phyloP scores from a whole-genome alignment of 176 grass and related monocot genomes.

The Metroxylon sagu region DNA sequence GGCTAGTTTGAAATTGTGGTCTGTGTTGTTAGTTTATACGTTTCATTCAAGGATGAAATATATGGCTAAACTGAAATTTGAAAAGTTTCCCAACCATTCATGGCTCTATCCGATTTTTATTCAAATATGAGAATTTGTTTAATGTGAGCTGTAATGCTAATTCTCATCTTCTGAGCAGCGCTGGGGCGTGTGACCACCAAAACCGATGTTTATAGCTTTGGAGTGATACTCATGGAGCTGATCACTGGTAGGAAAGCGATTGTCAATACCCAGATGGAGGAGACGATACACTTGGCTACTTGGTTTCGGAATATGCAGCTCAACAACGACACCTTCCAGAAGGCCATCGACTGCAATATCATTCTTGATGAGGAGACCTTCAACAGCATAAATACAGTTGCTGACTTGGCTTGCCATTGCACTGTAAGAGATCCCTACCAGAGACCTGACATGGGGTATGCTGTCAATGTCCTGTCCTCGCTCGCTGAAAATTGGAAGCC shows the following conservation, averaged over 20 bases:
- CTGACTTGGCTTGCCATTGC: constrained; percentile 32
- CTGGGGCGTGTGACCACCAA: constrained; percentile 39
- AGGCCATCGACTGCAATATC: constrained; percentile 26
- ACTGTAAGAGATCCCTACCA: constrained; percentile 20
- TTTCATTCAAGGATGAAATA: too few species aligned
- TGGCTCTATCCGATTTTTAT: too few species aligned
- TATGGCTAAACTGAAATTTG: too few species aligned
- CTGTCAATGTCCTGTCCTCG: constrained; percentile 23
- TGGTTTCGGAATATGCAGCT: constrained; percentile 28
- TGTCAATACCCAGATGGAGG: constrained; percentile 15
- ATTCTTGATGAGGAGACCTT: constrained; percentile 27
- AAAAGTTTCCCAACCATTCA: too few species aligned
- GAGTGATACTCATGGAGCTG: constrained; percentile 41
- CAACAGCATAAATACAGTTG: constrained; percentile 18
- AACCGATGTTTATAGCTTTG: constrained; percentile 44
- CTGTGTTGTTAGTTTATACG: too few species aligned
- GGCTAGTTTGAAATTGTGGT: too few species aligned
- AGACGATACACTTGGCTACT: constrained; percentile 30
- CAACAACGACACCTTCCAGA: constrained; percentile 14
- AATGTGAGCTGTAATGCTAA: neutral
- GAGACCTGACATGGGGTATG: constrained; percentile 34
- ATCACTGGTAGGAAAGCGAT: constrained; percentile 33
- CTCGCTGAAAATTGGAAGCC: too few species aligned
- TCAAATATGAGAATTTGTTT: too few species aligned
- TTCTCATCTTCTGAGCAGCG: constrained; percentile 9